A percentile compares a stretch with the other conserved stretches of the same genome.
phyloP scores from a whole-genome alignment of 306 rosid species.

The Pachyrhizus erosus region DNA sequence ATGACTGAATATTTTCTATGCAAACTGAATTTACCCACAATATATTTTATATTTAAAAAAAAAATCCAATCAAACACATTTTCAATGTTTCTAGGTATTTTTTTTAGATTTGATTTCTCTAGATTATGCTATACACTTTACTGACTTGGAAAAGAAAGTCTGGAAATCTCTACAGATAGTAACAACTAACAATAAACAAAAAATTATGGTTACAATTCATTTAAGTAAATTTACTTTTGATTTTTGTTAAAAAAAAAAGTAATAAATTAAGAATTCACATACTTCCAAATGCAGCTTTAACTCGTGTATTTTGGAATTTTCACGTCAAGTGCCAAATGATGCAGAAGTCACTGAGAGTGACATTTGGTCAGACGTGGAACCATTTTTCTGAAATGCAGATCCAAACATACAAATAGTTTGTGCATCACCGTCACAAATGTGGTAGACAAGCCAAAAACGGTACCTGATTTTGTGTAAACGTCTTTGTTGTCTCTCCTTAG shows the following conservation, averaged over 20 bases:
- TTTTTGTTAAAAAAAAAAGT: too few relatives aligned
- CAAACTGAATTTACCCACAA: neutral
- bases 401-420: neutral
- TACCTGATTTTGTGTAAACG: neutral
- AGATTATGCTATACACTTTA: too few relatives aligned
- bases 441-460: neutral
- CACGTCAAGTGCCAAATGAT: neutral
- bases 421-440: neutral
- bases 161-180: neutral
- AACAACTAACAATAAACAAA: neutral
- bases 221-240: neutral
- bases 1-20: neutral
- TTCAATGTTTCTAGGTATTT: neutral
- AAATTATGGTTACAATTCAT: neutral
- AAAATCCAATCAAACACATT: neutral
- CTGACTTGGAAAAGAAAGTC: too few relatives aligned
- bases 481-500: neutral
- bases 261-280: too few relatives aligned
- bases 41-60: too few relatives aligned
- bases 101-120: too few relatives aligned
- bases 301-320: neutral
- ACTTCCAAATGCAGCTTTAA: too few relatives aligned
- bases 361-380: neutral
- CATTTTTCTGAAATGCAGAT: neutral
- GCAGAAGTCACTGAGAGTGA: neutral